Percentiles rank a stretch among this genome's conserved stretches.
phyloP scores from a whole-genome alignment of 2,329 filamentous ascomycete genomes.

The Verticillium albo-atrum region DNA sequence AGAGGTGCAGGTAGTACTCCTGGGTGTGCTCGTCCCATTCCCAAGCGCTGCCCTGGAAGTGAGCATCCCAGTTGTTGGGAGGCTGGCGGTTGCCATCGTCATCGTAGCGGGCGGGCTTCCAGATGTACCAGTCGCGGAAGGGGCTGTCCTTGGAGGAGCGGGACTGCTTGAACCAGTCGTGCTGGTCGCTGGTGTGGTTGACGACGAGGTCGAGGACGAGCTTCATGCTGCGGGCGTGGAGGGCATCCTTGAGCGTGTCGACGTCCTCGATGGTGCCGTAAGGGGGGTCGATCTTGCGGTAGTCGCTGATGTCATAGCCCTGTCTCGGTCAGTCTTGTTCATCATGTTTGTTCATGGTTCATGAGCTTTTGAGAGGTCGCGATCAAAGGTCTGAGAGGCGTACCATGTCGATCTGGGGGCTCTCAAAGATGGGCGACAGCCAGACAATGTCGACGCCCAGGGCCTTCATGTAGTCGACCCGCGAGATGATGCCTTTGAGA shows the following conservation, averaged over 20 bases:
- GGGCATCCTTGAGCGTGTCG: constrained; percentile 55
- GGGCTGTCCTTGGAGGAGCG: constrained; percentile 47
- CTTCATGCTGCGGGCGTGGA: constrained; percentile 61
- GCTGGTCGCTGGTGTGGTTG: constrained; percentile 61
- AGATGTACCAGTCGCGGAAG: constrained; percentile 61
- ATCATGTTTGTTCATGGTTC: too few species aligned
- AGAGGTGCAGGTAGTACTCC: constrained; percentile 63
- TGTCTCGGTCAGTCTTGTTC: constrained; percentile 10
- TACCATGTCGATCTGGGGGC: constrained; percentile 61
- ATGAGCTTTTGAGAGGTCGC: too few species aligned
- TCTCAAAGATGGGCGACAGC: constrained; percentile 43
- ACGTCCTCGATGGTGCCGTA: constrained; percentile 68
- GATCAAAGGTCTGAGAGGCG: too few species aligned
- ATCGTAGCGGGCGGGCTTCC: constrained; percentile 55
- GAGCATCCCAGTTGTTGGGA: constrained; percentile 53
- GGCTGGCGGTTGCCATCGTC: constrained; percentile 52
- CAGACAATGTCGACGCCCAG: constrained; percentile 57
- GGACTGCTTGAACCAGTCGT: constrained; percentile 55
- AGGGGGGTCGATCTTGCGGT: constrained; percentile 58
- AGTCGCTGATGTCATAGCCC: constrained; percentile 69
- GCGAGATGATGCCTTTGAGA: constrained; percentile 52
- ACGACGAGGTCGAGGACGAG: constrained; percentile 69
- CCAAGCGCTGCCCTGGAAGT: constrained; percentile 41
- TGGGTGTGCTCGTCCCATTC: constrained; percentile 43
- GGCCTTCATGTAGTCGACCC: constrained; percentile 49